Base-by-base conservation (phyloP, 2,329 filamentous ascomycete species). In the Hawksworthiomyces lignivorus region DNA sequence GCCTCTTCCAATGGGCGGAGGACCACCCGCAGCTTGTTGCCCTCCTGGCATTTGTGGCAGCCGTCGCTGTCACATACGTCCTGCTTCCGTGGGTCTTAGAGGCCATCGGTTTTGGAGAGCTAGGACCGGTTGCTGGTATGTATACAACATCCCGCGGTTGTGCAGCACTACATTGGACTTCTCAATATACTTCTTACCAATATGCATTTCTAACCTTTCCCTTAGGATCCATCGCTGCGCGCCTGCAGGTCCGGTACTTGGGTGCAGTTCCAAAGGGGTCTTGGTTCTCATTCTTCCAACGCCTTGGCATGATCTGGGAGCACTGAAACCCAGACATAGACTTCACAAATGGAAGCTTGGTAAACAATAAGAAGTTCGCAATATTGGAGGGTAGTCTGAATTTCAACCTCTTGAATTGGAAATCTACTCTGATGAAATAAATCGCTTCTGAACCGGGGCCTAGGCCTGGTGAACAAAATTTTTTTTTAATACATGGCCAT, bases 271-370 rank as follows among this genome's bases (percentile, higher is more conserved):
- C 34, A 5, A 15, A 6, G 2, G 33, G 35, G 7, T 27, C 34
- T 4, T 43, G 41, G 41, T 30, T 12, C 20, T 12, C 27, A 4
- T 42, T 26, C 27, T 36, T 36, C 27, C 40, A 36, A 19, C 33
- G 40, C 6, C 40, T 36, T 5, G 40, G 30, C 24, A 24, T 41
- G 39, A 17, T 36, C n/a, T 31, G 34, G 24, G 17, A 29, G 35
- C 8, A 37, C 19, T 6, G 9, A 21, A 22, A 20, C n/a, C n/a
- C n/a, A n/a, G n/a, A n/a, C n/a, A n/a, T n/a, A n/a, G n/a, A n/a
- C n/a, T n/a, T n/a, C n/a, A n/a, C n/a, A n/a, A n/a, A n/a, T n/a
- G n/a, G n/a, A n/a, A n/a, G n/a, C n/a, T n/a, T n/a, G n/a, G n/a
- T n/a, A n/a, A n/a, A n/a, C n/a, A n/a, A n/a, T n/a, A n/a, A n/a